phyloP scores from a whole-genome alignment of 495 filamentous ascomycete genomes.

The Haplographium delicatum region DNA sequence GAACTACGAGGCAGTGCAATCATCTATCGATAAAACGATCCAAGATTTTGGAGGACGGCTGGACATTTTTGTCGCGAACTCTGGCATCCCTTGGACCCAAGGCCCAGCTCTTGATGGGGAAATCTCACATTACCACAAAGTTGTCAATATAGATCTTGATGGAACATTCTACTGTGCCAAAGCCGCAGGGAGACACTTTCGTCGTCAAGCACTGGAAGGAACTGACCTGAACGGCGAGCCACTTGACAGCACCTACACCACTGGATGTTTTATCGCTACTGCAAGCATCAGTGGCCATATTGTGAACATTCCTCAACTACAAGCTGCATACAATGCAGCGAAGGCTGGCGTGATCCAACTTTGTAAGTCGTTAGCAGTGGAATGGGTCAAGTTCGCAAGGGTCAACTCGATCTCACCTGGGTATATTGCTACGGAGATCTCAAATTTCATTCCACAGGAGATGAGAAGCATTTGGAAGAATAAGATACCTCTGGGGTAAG shows the following conservation, averaged over 20 bases:
- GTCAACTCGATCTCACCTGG: slow-evolving; percentile 73
- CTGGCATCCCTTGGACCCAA: no score
- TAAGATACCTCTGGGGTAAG: slow-evolving; percentile 71
- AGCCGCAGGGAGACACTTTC: slow-evolving; percentile 65
- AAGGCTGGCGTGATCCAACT: slow-evolving; percentile 83
- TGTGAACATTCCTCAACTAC: slow-evolving; percentile 81
- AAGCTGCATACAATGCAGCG: slow-evolving; percentile 81
- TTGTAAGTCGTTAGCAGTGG: slow-evolving; percentile 69
- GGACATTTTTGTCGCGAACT: no score
- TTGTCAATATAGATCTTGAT: slow-evolving; percentile 72
- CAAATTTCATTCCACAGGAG: neutral
- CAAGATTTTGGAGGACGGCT: no score
- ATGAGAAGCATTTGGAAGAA: slow-evolving; percentile 67
- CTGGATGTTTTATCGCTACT: slow-evolving; percentile 73
- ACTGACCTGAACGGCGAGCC: slow-evolving; percentile 60
- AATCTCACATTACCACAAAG: no score
- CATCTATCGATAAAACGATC: no score
- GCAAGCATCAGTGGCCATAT: slow-evolving; percentile 82
- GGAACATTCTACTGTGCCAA: slow-evolving; percentile 78
- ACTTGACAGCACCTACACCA: slow-evolving; percentile 54
- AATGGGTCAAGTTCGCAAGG: slow-evolving; percentile 81
- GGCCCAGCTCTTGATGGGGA: no score
- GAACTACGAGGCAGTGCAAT: no score
- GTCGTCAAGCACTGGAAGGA: slow-evolving; percentile 55
- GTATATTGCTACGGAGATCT: neutral